Evolutionary conservation across 2,329 filamentous ascomycete genomes (phyloP).

Genomic region (Monilinia vaccinii-corymbosi): DNA sequence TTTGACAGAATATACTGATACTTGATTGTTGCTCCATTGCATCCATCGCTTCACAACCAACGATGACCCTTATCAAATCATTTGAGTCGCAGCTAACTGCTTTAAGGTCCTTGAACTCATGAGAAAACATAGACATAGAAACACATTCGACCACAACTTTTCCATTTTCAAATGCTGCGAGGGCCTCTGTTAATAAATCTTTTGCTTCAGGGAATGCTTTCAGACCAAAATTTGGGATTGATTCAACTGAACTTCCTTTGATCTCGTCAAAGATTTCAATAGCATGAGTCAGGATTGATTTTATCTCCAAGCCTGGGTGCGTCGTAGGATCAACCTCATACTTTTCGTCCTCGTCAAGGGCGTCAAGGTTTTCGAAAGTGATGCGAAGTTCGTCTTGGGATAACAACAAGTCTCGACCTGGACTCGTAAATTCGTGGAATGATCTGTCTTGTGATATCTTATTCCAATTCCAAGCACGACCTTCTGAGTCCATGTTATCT

Average conservation of each 20-base stretch:
- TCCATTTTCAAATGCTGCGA: constrained; percentile 18
- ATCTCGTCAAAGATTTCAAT: constrained; percentile 1
- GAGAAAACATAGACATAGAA: constrained; percentile 14
- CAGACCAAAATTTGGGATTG: constrained; percentile 17
- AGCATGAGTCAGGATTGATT: constrained; percentile 6
- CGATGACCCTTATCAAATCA: constrained; percentile 15
- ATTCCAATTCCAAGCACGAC: neutral
- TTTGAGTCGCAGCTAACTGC: constrained; percentile 17
- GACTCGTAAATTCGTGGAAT: constrained; percentile 8
- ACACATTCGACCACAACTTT: constrained; percentile 20
- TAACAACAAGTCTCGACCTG: constrained; percentile 4
- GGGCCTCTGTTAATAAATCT: constrained; percentile 25
- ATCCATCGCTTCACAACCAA: constrained; percentile 21
- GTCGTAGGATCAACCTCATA: constrained; percentile 4
- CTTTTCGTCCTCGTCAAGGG: constrained; percentile 5
- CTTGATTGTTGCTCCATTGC: constrained; percentile 15
- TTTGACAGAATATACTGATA: constrained; percentile 20
- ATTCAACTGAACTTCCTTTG: constrained; percentile 6
- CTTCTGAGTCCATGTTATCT: neutral
- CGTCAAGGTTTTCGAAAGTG: constrained; percentile 3
- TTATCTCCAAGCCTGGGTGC: constrained; percentile 5
- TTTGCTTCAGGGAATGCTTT: constrained; percentile 38
- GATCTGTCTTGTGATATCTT: constrained; percentile 5
- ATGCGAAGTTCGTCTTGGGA: constrained; percentile 8
- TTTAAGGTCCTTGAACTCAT: constrained; percentile 14